phyloP scores from a whole-genome alignment of 345 rosid genomes.

The Sonneratia alba region DNA sequence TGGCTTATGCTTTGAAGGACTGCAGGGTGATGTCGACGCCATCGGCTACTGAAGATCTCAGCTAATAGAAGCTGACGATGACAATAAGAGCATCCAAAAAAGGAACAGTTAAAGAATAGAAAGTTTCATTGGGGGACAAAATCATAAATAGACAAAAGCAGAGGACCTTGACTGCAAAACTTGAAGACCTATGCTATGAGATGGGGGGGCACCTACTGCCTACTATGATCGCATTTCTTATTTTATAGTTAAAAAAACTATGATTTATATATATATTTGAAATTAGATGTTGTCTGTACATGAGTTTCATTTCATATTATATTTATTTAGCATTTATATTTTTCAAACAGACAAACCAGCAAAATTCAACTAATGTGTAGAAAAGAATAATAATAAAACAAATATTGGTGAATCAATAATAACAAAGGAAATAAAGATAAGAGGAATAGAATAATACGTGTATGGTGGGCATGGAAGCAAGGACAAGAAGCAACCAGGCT shows the following conservation, averaged over 20 bases:
- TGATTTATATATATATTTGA: background rate
- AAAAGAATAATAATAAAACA: background rate
- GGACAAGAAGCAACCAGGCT: constrained; percentile 2
- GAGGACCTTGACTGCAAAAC: background rate
- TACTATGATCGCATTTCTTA: background rate
- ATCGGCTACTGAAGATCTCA: too few relatives aligned
- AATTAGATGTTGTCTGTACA: too few relatives aligned
- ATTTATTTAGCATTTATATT: background rate
- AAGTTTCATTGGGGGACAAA: background rate
- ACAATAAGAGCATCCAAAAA: background rate
- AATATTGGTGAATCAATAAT: background rate
- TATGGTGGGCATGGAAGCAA: constrained; percentile 9
- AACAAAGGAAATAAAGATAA: background rate
- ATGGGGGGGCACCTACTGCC: constrained; percentile 2
- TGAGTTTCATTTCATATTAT: background rate
- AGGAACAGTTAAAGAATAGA: background rate
- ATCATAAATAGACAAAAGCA: background rate
- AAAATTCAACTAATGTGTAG: background rate
- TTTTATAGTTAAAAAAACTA: background rate
- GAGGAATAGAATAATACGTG: constrained; percentile 7
- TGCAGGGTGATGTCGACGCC: too few relatives aligned
- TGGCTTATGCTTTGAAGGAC: background rate
- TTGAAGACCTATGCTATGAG: background rate
- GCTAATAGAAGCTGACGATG: background rate
- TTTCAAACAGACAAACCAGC: background rate